A percentile compares a stretch with the other conserved stretches of the same genome.
Evolutionary conservation across 192 early-diverging fungal species (phyloP).

Genomic region (Pilaira anomala): DNA sequence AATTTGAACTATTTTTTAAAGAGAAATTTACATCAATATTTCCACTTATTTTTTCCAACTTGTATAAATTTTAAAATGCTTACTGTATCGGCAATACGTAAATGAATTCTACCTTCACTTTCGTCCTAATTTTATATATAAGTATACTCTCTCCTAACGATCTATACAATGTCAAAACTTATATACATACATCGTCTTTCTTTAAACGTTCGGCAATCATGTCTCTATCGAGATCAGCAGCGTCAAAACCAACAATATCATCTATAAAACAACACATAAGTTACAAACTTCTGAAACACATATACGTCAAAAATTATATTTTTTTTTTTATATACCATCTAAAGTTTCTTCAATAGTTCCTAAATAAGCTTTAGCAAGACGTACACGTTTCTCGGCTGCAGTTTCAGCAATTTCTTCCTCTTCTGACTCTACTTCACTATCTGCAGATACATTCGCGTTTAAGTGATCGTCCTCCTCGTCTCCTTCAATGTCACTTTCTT

Average conservation of each 20-base stretch:
- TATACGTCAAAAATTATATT: background rate
- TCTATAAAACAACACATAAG: too few species aligned
- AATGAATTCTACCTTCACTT: slow-evolving; percentile 47
- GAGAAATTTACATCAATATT: slow-evolving; percentile 17
- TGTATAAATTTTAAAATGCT: slow-evolving; percentile 14
- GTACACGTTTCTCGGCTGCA: slow-evolving; percentile 86
- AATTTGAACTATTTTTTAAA: slow-evolving; percentile 18
- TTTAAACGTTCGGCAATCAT: slow-evolving; percentile 85
- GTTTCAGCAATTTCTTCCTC: slow-evolving; percentile 76
- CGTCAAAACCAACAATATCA: slow-evolving; percentile 79
- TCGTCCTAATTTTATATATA: slow-evolving; percentile 43
- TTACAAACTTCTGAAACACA: background rate
- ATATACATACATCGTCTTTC: slow-evolving; percentile 64
- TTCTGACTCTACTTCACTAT: slow-evolving; percentile 54
- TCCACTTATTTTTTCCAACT: slow-evolving; percentile 28
- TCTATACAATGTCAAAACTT: background rate
- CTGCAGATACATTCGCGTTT: slow-evolving; percentile 55
- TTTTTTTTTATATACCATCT: slow-evolving; percentile 36
- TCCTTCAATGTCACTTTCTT: slow-evolving; percentile 33
- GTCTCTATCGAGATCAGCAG: slow-evolving; percentile 88
- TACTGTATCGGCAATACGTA: slow-evolving; percentile 55
- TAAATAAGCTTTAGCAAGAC: slow-evolving; percentile 92
- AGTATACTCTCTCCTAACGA: background rate
- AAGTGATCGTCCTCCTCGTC: slow-evolving; percentile 51
- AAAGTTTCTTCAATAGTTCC: slow-evolving; percentile 67